A percentile compares a stretch with the other conserved stretches of the same genome.
These are phyloP conservation scores for Hericium alpestre DNA, from an alignment of 768 basidiomycete species.

Conservation along the genomic window DNA sequence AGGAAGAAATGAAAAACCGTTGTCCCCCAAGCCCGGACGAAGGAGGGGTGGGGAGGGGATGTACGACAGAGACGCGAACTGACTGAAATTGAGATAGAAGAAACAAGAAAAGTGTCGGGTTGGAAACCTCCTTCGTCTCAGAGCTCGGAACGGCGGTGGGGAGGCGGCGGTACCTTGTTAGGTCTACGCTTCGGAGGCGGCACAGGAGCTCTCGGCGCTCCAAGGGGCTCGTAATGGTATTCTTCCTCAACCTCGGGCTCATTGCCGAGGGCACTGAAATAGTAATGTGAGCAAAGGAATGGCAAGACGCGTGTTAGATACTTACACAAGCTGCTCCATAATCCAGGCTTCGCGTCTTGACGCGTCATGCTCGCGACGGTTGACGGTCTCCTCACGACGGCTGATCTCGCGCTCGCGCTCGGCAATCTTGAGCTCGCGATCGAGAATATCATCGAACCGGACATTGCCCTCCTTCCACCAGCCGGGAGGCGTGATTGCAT, in stretches of 20 bases:
- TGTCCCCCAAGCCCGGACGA: slow-evolving; percentile 89
- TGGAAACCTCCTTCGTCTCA: slow-evolving; percentile 80
- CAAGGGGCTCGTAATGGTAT: slow-evolving; percentile 61
- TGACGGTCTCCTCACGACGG: slow-evolving; percentile 75
- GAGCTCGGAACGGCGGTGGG: slow-evolving; percentile 83
- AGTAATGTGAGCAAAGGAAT: slow-evolving; percentile 1
- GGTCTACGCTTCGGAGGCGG: slow-evolving; percentile 46
- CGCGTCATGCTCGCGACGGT: slow-evolving; percentile 79
- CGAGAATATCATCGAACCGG: slow-evolving; percentile 72
- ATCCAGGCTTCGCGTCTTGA: slow-evolving; percentile 83
- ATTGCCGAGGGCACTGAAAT: slow-evolving; percentile 54
- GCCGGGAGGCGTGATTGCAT: slow-evolving; percentile 67
- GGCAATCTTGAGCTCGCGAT: slow-evolving; percentile 76
- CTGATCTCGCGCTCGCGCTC: slow-evolving; percentile 82
- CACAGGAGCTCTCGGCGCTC: slow-evolving; percentile 13
- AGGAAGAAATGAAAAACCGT: slow-evolving; percentile 51
- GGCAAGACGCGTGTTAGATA: slow-evolving; percentile 3
- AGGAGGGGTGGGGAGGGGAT: slow-evolving; percentile 56
- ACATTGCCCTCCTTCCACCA: slow-evolving; percentile 61
- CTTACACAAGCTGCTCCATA: slow-evolving; percentile 86
- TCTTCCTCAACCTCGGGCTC: slow-evolving; percentile 71
- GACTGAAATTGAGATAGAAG: slow-evolving; percentile 29
- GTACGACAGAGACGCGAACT: slow-evolving; percentile 62
- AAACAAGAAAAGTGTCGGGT: slow-evolving; percentile 30
- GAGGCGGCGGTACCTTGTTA: slow-evolving; percentile 80